Base-by-base conservation (phyloP, 73 alveolate species). In the Breviolum minutum region DNA sequence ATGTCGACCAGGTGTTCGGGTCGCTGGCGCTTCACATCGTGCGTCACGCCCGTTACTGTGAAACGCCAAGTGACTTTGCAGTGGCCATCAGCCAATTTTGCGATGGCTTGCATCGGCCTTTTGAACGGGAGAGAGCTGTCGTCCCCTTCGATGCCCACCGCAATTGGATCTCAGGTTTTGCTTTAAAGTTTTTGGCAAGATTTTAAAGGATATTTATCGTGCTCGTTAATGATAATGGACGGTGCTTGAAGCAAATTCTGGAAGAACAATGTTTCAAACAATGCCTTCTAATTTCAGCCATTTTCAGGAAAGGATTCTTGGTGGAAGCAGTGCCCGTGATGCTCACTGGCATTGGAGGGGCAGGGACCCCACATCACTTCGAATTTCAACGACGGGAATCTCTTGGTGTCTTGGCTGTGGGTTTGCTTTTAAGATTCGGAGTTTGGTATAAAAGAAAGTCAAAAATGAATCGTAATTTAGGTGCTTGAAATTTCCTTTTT, bases 311-410 rank as follows among this genome's bases (percentile, higher is more conserved):
- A 86, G 95, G 95, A 1, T 86, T 62, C 32, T 29, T 86, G 14
- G n/a, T 81, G 6, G 95, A 86, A 63, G 20, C 82, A 2, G 82
- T n/a, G 64, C 95, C 95, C 6, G 76, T 86, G 81, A 86, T 86
- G 95, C 29, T 86, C 22, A 62, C 62, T 2, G 95, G 95, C 9
- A 17, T 86, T 24, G 81, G 32, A 11, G 95, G 95, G 20, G 82
- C 95, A 19, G 95, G 95, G 5, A 81, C 95, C 32, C 95, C 95
- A 19, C 95, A 86, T 30, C 54, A n/a, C 11, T n/a, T 63, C 16
- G 81, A 86, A 10, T 61, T 86, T 64, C 22, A 4, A 10, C 20
- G 95, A 24, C 95, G 95, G 26, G 94, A 84, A 63, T 12, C 86
- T 76, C 20, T 76, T 14, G 86, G 86, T n/a, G 11, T 5, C 86